Base-by-base conservation (phyloP, 148 eudicot genomes). In the Oxyria digyna region DNA sequence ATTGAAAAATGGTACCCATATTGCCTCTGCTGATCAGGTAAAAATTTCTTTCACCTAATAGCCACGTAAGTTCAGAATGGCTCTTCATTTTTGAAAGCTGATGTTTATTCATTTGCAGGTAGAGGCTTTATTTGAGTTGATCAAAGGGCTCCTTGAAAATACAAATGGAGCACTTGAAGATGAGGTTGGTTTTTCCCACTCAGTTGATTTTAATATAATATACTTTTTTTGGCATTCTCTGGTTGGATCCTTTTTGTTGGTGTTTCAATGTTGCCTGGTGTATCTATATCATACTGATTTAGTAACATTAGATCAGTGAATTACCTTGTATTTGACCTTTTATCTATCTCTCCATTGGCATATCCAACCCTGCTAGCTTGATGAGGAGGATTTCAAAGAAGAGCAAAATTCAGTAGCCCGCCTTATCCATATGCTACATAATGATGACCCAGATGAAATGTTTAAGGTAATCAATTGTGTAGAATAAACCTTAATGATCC, bases 371-470 rank as follows among this genome's bases (percentile, higher is more conserved):
- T 45, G 21, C 43, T 66, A 95, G 97, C 80, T 82, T 73, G 99
- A 95, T 78, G 99, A 95, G 71, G 99, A 95, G 76, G 99, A 95
- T 79, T 95, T 95, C 73, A 80, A 78, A 42, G 99, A 95, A 81
- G 99, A 95, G 81, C 97, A 91, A 72, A 91, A 88, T 78, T 91
- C 97, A 78, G 96, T 95, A 68, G 97, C 99, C 73, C 90, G 99
- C 67, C 91, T 95, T 43, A 81, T 95, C 76, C 96, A 95, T 80
- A 81, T 95, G 93, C 72, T 91, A 66, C 74, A 91, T 74, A 95
- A 85, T 77, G 91, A 95, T 69, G 96, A 88, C 48, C 87, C 91
- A 14, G 93, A 91, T 78, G 99, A 91, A 75, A 95, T 95, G 99
- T 76, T 95, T 49, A 85, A 95, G 97, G 99, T 95, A 80, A 74